phyloP scores from a whole-genome alignment of 176 grass and related monocot species.

The Phoenix roebelenii region DNA sequence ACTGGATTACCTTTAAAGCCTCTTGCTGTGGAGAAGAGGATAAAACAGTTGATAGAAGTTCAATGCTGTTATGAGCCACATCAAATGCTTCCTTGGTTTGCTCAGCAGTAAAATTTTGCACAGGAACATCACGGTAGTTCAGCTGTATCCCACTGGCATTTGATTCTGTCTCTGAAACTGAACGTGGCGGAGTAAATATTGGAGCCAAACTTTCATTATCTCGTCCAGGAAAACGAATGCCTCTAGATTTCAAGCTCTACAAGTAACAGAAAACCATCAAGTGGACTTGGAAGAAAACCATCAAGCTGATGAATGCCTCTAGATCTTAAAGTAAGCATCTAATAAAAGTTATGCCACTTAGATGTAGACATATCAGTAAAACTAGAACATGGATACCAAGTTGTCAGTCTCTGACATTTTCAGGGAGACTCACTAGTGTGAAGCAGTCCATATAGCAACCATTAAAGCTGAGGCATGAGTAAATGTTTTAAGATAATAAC shows the following conservation, averaged over 20 bases:
- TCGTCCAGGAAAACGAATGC: constrained; percentile 65
- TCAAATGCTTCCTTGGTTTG: constrained; percentile 63
- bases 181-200: constrained; percentile 69
- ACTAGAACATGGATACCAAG: no score
- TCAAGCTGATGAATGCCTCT: no score
- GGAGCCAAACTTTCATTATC: constrained; percentile 80
- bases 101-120: constrained; percentile 37
- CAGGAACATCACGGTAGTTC: constrained; percentile 48
- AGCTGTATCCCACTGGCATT: constrained; percentile 38
- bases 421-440: no score
- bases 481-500: no score
- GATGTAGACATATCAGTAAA: no score
- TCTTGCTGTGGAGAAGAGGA: constrained; percentile 79
- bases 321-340: no score
- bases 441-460: no score
- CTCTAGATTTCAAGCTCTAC: constrained; percentile 91
- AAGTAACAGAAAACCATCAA: constrained; percentile 1
- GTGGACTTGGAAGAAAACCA: no score
- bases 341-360: no score
- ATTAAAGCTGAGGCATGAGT: no score
- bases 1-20: constrained; percentile 49
- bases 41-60: constrained; percentile 82
- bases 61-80: constrained; percentile 71
- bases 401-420: no score
- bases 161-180: constrained; percentile 37